Conservation (phyloP, 257 asterid genomes). For the Schizonepeta tenuifolia region DNA sequence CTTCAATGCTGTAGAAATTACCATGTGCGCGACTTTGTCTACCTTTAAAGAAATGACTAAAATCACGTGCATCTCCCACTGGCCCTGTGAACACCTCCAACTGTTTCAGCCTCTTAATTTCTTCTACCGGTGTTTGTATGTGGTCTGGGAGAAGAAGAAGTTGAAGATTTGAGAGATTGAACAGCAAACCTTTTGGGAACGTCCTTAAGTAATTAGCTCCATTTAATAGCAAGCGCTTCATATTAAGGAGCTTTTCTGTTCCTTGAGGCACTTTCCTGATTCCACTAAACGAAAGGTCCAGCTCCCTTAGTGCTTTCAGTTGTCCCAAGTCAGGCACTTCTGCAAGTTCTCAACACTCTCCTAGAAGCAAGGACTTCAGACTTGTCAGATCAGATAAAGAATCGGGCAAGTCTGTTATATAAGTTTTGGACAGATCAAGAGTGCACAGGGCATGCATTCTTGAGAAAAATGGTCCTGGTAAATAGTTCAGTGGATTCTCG, state of each 20-base stretch:
- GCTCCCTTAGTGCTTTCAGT: conserved; percentile 26
- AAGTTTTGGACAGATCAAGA: conserved; percentile 14
- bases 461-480: conserved; percentile 21
- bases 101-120: not conserved
- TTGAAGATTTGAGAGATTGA: conserved; percentile 3
- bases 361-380: conserved; percentile 27
- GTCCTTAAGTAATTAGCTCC: not conserved
- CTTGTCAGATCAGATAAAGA: conserved; percentile 16
- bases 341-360: not conserved
- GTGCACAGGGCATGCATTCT: conserved; percentile 11
- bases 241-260: conserved; percentile 6
- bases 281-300: conserved; percentile 8
- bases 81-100: conserved; percentile 19
- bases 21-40: not conserved
- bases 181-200: not conserved
- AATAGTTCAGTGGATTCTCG: not conserved
- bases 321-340: conserved; percentile 15
- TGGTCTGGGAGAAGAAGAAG: conserved; percentile 6
- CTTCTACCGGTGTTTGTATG: not conserved
- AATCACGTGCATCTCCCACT: not conserved
- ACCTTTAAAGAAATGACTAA: not conserved
- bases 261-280: conserved; percentile 22
- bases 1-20: not conserved
- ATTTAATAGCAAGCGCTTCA: not conserved
- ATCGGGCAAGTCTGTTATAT: conserved; percentile 18